Conservation (phyloP, 768 basidiomycete species). For the Mrakia gelida region DNA sequence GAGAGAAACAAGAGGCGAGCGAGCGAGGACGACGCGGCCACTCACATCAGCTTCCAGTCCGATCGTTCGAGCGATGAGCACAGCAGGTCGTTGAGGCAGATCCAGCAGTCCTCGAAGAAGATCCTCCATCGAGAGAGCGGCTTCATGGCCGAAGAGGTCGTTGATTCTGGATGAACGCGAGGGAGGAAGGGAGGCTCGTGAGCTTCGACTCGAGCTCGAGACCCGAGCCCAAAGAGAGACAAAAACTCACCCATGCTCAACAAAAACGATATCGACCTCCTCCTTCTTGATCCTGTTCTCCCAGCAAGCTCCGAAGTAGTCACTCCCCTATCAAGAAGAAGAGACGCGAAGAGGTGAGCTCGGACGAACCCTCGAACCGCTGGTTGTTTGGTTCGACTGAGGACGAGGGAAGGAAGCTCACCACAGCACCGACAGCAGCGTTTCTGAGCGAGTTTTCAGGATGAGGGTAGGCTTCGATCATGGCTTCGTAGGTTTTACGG, state of each 20-base stretch:
- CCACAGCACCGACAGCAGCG: neutral
- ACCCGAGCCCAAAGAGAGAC: neutral
- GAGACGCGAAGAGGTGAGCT: too few relatives aligned
- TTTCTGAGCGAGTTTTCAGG: neutral
- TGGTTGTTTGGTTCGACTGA: too few relatives aligned
- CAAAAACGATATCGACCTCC: neutral
- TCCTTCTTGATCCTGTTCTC: neutral
- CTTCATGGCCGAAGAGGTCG: neutral
- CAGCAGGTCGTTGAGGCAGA: neutral
- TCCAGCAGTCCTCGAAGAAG: slow-evolving; percentile 6
- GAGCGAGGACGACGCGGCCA: neutral
- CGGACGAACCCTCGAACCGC: too few relatives aligned
- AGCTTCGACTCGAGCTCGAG: neutral
- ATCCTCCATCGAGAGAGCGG: neutral
- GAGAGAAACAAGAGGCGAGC: neutral
- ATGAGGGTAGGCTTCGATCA: neutral
- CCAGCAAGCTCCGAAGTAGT: slow-evolving; percentile 5
- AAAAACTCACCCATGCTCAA: neutral
- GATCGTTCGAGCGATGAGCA: neutral
- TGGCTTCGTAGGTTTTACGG: neutral
- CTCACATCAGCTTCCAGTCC: neutral
- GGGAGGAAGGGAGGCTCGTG: neutral
- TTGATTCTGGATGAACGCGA: neutral
- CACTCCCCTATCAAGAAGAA: neutral
- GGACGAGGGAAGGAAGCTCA: too few relatives aligned